Conservation (phyloP, 371 early-diverging fungal genomes). For the Mycotypha africana region DNA sequence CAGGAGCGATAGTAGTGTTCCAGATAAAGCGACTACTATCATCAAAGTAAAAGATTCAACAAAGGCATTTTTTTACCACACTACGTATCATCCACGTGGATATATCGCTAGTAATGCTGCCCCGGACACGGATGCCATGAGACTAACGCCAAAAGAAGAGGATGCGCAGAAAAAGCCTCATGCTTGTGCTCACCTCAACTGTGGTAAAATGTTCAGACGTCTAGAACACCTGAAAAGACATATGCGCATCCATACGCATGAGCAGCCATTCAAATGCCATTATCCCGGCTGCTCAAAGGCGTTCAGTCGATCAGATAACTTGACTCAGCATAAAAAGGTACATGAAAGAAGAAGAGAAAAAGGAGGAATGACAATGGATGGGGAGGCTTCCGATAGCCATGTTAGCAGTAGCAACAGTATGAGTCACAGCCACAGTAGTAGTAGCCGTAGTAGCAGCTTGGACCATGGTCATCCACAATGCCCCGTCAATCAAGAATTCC, state of each 20-base stretch:
- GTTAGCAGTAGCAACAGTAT: no score
- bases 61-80: no score
- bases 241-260: slow-evolving; percentile 80
- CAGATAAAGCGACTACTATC: neutral
- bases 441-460: no score
- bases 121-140: slow-evolving; percentile 3
- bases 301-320: slow-evolving; percentile 78
- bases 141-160: neutral
- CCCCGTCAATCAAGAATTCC: no score
- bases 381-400: no score
- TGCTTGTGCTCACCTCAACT: slow-evolving; percentile 49
- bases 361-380: no score
- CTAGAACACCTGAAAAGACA: slow-evolving; percentile 89
- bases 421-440: no score
- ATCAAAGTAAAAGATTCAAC: no score
- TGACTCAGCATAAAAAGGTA: slow-evolving; percentile 57
- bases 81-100: no score
- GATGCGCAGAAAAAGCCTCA: slow-evolving; percentile 38
- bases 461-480: no score
- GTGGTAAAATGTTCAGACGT: slow-evolving; percentile 66
- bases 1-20: no score
- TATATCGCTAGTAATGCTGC: slow-evolving; percentile 2
- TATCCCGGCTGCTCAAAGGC: slow-evolving; percentile 67
- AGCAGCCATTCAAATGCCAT: slow-evolving; percentile 73
- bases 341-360: slow-evolving; percentile 52